Conservation (phyloP, 306 rosid genomes). For the Cucurbita argyrosperma region DNA sequence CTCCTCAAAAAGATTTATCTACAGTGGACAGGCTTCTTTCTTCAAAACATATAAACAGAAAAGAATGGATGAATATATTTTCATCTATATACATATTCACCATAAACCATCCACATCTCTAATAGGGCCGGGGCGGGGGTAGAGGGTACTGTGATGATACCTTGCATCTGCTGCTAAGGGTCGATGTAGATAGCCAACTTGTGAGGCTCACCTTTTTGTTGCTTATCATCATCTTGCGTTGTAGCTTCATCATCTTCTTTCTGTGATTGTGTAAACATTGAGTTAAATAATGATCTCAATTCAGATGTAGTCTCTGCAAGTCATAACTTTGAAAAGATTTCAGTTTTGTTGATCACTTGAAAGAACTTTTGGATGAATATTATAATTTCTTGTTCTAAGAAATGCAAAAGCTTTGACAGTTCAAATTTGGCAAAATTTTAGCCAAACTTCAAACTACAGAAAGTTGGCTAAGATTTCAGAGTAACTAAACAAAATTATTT, state of each 20-base stretch:
- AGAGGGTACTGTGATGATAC: background rate
- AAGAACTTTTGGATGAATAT: background rate
- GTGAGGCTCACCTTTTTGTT: constrained; percentile 35
- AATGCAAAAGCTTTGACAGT: background rate
- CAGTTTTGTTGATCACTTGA: background rate
- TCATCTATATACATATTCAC: constrained; percentile 42
- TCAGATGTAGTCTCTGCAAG: background rate
- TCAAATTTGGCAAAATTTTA: background rate
- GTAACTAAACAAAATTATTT: background rate
- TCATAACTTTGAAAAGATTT: background rate
- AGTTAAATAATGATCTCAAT: background rate
- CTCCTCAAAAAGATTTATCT: constrained; percentile 18
- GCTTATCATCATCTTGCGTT: background rate
- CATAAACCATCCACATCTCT: constrained; percentile 8
- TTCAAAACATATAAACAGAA: constrained; percentile 50
- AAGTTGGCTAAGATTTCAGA: background rate
- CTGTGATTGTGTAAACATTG: constrained; percentile 18
- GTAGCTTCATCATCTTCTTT: constrained; percentile 5
- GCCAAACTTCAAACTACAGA: background rate
- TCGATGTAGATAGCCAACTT: constrained; percentile 47
- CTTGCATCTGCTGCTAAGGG: constrained; percentile 25
- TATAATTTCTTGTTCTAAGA: background rate
- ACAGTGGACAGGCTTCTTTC: constrained; percentile 12
- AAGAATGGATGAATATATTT: constrained; percentile 54
- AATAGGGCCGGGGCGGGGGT: background rate